phyloP scores from a whole-genome alignment of 2,329 filamentous ascomycete genomes.

The Septoria petroselini region DNA sequence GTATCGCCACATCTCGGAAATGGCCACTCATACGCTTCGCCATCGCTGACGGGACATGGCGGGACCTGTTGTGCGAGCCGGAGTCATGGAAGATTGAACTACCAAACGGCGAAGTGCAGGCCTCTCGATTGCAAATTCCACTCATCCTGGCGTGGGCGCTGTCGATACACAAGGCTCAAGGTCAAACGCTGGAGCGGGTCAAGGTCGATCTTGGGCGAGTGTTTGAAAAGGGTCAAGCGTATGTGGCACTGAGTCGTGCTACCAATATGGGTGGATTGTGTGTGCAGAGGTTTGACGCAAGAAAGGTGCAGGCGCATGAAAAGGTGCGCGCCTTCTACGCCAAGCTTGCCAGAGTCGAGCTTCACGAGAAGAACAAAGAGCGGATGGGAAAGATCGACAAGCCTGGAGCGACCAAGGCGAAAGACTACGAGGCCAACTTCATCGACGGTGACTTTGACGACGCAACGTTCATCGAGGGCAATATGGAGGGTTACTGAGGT shows the following conservation, averaged over 20 bases:
- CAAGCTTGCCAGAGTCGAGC: slow-evolving; percentile 71
- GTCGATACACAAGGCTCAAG: slow-evolving; percentile 97
- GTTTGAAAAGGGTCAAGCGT: slow-evolving; percentile 97
- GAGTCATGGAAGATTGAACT: slow-evolving; percentile 96
- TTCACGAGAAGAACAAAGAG: slow-evolving; percentile 36
- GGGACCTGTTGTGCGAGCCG: slow-evolving; percentile 75
- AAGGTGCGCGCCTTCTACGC: slow-evolving; percentile 82
- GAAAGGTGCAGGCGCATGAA: slow-evolving; percentile 91
- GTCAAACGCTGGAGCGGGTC: slow-evolving; percentile 87
- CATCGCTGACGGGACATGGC: slow-evolving; percentile 70
- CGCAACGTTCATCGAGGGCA: slow-evolving; percentile 29
- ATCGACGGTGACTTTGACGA: slow-evolving; percentile 30
- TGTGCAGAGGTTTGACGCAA: slow-evolving; percentile 81
- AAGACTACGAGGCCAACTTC: slow-evolving; percentile 35
- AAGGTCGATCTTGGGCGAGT: slow-evolving; percentile 89
- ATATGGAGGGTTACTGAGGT: slow-evolving; percentile 16
- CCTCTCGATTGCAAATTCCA: slow-evolving; percentile 70
- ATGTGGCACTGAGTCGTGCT: slow-evolving; percentile 91
- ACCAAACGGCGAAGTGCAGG: slow-evolving; percentile 91
- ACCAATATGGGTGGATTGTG: slow-evolving; percentile 83
- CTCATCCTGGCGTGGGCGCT: slow-evolving; percentile 95
- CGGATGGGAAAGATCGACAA: slow-evolving; percentile 33
- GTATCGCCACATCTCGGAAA: slow-evolving; percentile 52
- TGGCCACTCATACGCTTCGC: slow-evolving; percentile 85
- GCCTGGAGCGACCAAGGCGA: slow-evolving; percentile 32